These are phyloP conservation scores for Paramecium pentaurelia DNA, from an alignment of 73 alveolate species.

Conservation along the genomic window DNA sequence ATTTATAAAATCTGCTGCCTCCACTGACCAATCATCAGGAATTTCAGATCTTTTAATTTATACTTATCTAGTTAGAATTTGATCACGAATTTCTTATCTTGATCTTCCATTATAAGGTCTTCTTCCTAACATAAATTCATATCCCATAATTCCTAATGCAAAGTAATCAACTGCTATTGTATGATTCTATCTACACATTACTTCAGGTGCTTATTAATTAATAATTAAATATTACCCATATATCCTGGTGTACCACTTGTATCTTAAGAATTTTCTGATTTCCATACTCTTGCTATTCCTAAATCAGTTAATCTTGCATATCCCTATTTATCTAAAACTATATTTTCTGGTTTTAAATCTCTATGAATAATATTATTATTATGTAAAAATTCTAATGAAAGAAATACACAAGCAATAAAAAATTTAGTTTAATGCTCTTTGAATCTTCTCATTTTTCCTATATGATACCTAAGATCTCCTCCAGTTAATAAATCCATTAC, in stretches of 20 bases:
- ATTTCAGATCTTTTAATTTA: slow-evolving; percentile 77
- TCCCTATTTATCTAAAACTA: slow-evolving; percentile 87
- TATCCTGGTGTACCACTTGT: slow-evolving; percentile 98
- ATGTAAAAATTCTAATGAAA: slow-evolving; percentile 92
- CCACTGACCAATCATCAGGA: slow-evolving; percentile 93
- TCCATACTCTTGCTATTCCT: slow-evolving; percentile 89
- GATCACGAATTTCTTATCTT: slow-evolving; percentile 74
- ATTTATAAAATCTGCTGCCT: slow-evolving; percentile 91
- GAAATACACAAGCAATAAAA: slow-evolving; percentile 87
- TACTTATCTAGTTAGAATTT: slow-evolving; percentile 69
- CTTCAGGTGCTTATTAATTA: slow-evolving; percentile 68
- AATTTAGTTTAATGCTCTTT: slow-evolving; percentile 88
- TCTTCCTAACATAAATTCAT: slow-evolving; percentile 78
- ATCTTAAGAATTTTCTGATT: slow-evolving; percentile 88
- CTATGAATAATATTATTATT: slow-evolving; percentile 88
- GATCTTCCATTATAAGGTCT: slow-evolving; percentile 89
- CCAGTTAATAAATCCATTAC: slow-evolving; percentile 92
- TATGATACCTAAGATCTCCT: slow-evolving; percentile 95
- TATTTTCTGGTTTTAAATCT: slow-evolving; percentile 96
- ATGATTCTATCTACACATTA: slow-evolving; percentile 70
- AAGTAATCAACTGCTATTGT: slow-evolving; percentile 65
- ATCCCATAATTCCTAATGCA: slow-evolving; percentile 73
- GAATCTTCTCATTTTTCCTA: slow-evolving; percentile 79
- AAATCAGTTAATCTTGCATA: slow-evolving; percentile 88
- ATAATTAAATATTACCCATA: slow-evolving; percentile 66